Evolutionary conservation across 306 rosid genomes (phyloP), one percentile per base, ranked within the genome.

Genomic region (Vigna nakashimae): DNA sequence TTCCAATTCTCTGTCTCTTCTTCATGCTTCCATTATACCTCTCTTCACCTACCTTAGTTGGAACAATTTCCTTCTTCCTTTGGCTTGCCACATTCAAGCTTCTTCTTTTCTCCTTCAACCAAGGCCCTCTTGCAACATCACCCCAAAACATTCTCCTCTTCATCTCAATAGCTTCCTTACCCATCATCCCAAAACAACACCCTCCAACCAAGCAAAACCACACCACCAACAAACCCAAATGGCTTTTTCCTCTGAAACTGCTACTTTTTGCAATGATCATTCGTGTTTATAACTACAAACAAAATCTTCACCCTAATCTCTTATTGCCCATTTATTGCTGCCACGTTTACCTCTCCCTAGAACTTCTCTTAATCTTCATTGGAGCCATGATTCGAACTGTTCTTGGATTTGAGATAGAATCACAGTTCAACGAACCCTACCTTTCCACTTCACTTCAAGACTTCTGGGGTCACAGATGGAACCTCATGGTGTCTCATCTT

Each of bases 81-180:
- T 80, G 82, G 84, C 85, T 87, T n/a, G 56, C 46, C 16, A 40
- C 65, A 71, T 87, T 77, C 55, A 87, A 84, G 67, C 87, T 87
- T 58, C 17, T 82, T 14, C 88, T 87, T 9, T 84, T 84, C 22
- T 66, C 90, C 64, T 87, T 87, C 69, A 60, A 82, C 46, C 79
- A 69, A 69, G 89, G 82, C 48, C 98, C 98, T 58, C 74, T 91
- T 78, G 13, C 53, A 28, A 28, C 0, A 2, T 65, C 82, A 14
- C 87, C 80, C 24, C 78, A 79, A 18, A 78, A 81, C 30, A 46
- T 11, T 46, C 2, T 1, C 3, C 11, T 7, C 11, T 40, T 40
- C 11, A 7, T 40, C 45, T 7, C 45, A 3, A 7, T 40, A 8
- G 45, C 45, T 40, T 40, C 11, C 2, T 2, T 40, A 10, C 45